Conservation (phyloP, 768 basidiomycete species). For the Pisolithus orientalis region DNA sequence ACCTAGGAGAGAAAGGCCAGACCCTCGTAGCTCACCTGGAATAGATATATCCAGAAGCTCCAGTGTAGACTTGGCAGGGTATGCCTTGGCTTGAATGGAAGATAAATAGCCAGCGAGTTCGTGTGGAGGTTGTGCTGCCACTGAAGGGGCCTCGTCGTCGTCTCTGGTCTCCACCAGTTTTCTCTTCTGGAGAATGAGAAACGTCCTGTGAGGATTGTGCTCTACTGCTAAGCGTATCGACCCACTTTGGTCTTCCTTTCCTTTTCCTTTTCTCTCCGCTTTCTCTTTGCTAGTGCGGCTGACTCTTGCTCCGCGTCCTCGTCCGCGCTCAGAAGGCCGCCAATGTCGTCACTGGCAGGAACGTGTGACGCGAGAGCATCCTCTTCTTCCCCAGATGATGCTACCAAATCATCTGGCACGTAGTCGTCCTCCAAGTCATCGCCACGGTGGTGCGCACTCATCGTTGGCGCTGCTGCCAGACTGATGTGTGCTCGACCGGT, state of each 20-base stretch:
- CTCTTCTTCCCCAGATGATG: slow-evolving; percentile 55
- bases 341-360: slow-evolving; percentile 31
- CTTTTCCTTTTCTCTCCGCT: slow-evolving; percentile 67
- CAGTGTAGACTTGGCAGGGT: slow-evolving; percentile 61
- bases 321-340: slow-evolving; percentile 38
- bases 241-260: slow-evolving; percentile 64
- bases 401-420: slow-evolving; percentile 61
- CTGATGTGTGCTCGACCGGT: slow-evolving; percentile 1
- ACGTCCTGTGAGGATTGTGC: slow-evolving; percentile 6
- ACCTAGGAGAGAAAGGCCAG: slow-evolving; percentile 18
- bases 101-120: slow-evolving; percentile 59
- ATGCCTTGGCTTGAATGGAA: slow-evolving; percentile 61
- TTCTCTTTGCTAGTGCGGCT: slow-evolving; percentile 49
- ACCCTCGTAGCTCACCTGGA: slow-evolving; percentile 50
- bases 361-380: slow-evolving; percentile 18
- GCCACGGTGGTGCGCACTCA: slow-evolving; percentile 37
- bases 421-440: slow-evolving; percentile 87
- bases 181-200: slow-evolving; percentile 42
- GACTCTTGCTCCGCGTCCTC: slow-evolving; percentile 35
- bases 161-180: slow-evolving; percentile 48
- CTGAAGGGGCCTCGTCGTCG: slow-evolving; percentile 33
- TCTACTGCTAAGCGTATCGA: slow-evolving; percentile 5
- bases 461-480: neutral
- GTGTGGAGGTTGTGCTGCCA: slow-evolving; percentile 52
- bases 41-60: slow-evolving; percentile 78